These are phyloP conservation scores for Craterostigma plantagineum DNA, from an alignment of 257 asterid species.

Conservation along the genomic window DNA sequence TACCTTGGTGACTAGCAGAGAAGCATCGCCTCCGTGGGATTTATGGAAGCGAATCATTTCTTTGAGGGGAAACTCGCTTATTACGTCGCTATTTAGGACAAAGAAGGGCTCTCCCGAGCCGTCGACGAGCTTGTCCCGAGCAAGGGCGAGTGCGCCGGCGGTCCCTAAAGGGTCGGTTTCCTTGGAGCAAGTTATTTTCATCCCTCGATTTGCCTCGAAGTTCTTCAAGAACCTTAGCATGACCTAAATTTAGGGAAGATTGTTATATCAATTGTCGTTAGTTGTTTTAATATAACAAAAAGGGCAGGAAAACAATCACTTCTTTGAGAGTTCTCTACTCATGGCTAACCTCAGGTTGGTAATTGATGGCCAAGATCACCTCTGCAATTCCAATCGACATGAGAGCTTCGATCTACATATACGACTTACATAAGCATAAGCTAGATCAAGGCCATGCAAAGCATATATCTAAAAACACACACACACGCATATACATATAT, in stretches of 20 bases:
- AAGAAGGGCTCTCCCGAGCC: constrained; percentile 83
- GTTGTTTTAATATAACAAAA: background rate
- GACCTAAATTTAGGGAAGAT: constrained; percentile 28
- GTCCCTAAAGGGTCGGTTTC: constrained; percentile 99
- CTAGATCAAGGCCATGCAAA: constrained; percentile 1
- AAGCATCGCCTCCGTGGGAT: constrained; percentile 97
- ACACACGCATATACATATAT: constrained; percentile 5
- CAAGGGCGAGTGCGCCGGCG: constrained; percentile 98
- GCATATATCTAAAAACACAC: constrained; percentile 11
- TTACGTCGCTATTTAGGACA: constrained; percentile 92
- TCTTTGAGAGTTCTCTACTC: constrained; percentile 3
- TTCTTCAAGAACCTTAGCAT: constrained; percentile 92
- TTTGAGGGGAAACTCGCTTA: constrained; percentile 74
- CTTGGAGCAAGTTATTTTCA: constrained; percentile 83
- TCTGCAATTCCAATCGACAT: constrained; percentile 84
- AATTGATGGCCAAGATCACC: constrained; percentile 88
- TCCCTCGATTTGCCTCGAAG: constrained; percentile 72
- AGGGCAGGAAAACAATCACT: constrained; percentile 7
- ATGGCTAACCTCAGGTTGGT: constrained; percentile 86
- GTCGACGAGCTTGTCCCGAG: constrained; percentile 76
- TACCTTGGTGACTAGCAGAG: constrained; percentile 87
- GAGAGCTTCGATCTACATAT: constrained; percentile 67
- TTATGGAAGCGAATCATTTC: constrained; percentile 87
- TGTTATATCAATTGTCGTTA: too few species aligned
- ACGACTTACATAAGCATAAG: too few species aligned